Evolutionary conservation across 1,139 yeast genomes (phyloP), one percentile per base, ranked within the genome.

Genomic region (Diutina pseudorugosa): DNA sequence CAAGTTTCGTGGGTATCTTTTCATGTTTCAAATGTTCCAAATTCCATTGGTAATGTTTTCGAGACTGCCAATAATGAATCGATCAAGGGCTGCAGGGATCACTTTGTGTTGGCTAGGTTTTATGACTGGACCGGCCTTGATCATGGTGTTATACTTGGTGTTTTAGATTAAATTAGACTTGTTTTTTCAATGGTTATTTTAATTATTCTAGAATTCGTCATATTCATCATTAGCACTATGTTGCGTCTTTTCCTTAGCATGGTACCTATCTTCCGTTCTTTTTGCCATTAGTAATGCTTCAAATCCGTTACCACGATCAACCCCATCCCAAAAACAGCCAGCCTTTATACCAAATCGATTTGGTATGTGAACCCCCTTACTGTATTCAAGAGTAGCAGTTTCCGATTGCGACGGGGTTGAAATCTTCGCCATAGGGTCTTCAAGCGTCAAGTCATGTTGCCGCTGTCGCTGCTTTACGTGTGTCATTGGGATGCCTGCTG

Each of bases 251-350:
- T 45, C 36, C 27, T 27, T 45, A 7, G 41, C 40, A 4, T 27
- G n/a, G 21, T 21, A 16, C n/a, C 16, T 70, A 9, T 60, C 54
- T 52, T 82, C 84, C 36, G 71, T 74, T 53, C 79, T 78, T 56
- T 75, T 77, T 43, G 76, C 71, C 61, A 87, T 73, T 73, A 86
- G 76, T 56, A 75, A 70, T 51, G 70, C 71, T 62, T 91, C 98
- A 66, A 86, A 91, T n/a, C 97, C 97, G 62, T 85, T 91, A 0
- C 95, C 80, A 55, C 98, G 70, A 65, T 89, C 94, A 0, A 90
- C 83, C 0, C 98, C 98, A 64, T 91, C 98, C 98, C 98, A 91
- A 54, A 88, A 71, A 58, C 73, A 72, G 0, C 98, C 97, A 0
- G 97, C 95, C 5, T 70, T 69, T 19, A 91, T 83, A 3, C 77